These are phyloP conservation scores for Ampelomyces quisqualis DNA, from an alignment of 2,329 filamentous ascomycete species.

Conservation along the genomic window DNA sequence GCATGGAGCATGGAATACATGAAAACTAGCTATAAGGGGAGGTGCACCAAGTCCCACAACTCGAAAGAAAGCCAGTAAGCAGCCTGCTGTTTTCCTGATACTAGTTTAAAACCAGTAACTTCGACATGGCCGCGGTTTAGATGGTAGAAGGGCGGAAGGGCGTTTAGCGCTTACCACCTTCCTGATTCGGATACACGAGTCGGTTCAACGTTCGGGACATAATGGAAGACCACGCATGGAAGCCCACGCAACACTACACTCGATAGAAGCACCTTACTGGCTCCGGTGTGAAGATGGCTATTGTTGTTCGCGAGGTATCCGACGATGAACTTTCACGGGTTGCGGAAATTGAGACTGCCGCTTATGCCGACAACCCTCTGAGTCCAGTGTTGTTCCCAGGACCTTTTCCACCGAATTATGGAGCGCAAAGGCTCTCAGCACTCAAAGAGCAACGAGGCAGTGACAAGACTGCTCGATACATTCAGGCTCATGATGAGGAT, in stretches of 20 bases:
- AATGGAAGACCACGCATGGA: neutral
- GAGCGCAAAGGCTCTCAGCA: constrained; percentile 9
- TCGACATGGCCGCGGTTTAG: too few relatives aligned
- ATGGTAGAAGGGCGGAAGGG: constrained; percentile 2
- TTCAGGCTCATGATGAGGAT: constrained; percentile 30
- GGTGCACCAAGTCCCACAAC: neutral
- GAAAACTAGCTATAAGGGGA: constrained; percentile 16
- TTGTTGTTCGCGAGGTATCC: constrained; percentile 22
- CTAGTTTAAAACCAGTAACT: neutral
- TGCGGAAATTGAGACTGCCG: constrained; percentile 22
- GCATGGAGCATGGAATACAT: constrained; percentile 12
- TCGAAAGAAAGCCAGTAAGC: neutral
- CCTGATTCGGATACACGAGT: neutral
- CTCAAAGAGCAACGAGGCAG: constrained; percentile 13
- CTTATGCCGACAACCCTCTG: constrained; percentile 22
- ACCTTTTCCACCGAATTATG: constrained; percentile 19
- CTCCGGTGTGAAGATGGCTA: constrained; percentile 30
- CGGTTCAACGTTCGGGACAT: too few relatives aligned
- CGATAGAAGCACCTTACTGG: too few relatives aligned
- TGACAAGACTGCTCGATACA: constrained; percentile 14
- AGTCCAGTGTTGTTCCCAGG: constrained; percentile 28
- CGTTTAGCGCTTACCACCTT: neutral
- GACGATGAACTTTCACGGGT: constrained; percentile 28
- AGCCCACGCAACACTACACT: neutral
- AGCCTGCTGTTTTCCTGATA: neutral